Base-by-base conservation (phyloP, 148 eudicot species). In the Diospyros kaki region DNA sequence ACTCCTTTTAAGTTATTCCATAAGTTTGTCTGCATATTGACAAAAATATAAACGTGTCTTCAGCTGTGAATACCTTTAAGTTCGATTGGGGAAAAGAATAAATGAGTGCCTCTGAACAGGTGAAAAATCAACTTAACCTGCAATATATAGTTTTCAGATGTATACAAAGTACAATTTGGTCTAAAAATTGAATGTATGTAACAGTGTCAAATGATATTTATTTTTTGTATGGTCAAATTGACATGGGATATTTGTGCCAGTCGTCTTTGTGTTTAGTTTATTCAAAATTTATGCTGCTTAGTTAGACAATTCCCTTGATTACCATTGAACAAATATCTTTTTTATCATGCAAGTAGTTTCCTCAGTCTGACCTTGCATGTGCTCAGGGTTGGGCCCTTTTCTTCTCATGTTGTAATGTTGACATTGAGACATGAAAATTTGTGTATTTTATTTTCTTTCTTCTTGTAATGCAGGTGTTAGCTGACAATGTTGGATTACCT, bases 401-500 rank as follows among this genome's bases (percentile, higher is more conserved):
- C 55, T 58, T 58, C 6, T 58, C 45, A 60, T 17, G 13, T 78
- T 40, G 18, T 51, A 71, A 39, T 75, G n/a, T 55, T 17, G 9
- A 28, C 18, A 56, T 14, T 60, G 48, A 18, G 18, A 28, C 51
- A 50, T 58, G 14, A 77, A 73, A 51, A 59, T 18, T 69, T 54
- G 3, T 64, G 6, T 44, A 50, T 62, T 44, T 77, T 50, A 42
- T 62, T 71, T 51, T 51, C 8, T 75, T 70, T 73, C 64, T 75
- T 76, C 58, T 42, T 73, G 14, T 39, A 66, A 61, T 80, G 78
- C 88, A 96, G 98, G 93, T 88, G 63, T 83, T 96, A 83, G 96
- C 99, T 77, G 98, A 96, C 71, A 83, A 70, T 85, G 94, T 91
- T 86, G 98, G 97, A 68, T 86, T 96, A 78, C 83, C 89, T 73